Evolutionary conservation across 192 early-diverging fungal genomes (phyloP).

Genomic region (Gryganskiella cystojenkinii): DNA sequence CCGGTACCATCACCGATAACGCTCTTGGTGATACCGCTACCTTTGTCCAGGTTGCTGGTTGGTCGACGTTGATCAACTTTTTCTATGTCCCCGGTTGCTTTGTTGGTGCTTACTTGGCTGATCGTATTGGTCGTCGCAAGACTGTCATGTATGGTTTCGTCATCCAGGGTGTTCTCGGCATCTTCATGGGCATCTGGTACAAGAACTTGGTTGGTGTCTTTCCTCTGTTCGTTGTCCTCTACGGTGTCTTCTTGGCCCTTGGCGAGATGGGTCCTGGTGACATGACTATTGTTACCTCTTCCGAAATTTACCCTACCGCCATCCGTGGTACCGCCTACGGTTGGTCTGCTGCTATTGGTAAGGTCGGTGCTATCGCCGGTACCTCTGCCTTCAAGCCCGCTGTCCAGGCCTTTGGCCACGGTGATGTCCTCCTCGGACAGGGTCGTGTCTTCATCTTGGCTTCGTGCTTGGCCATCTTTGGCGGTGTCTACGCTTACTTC

Average conservation of each 20-base stretch:
- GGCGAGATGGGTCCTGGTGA: constrained; percentile 60
- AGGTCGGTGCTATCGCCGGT: constrained; percentile 39
- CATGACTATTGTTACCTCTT: constrained; percentile 45
- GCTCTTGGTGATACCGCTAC: constrained; percentile 23
- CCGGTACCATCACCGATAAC: constrained; percentile 1
- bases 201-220: constrained; percentile 38
- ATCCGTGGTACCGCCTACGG: constrained; percentile 59
- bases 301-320: constrained; percentile 60
- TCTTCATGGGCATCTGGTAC: constrained; percentile 58
- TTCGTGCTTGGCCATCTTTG: constrained; percentile 52
- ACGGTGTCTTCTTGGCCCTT: constrained; percentile 60
- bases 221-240: constrained; percentile 60
- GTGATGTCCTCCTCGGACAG: constrained; percentile 38
- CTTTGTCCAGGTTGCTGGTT: constrained; percentile 50
- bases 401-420: constrained; percentile 27
- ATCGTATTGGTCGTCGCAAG: constrained; percentile 61
- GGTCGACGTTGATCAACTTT: constrained; percentile 57
- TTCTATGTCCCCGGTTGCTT: constrained; percentile 64
- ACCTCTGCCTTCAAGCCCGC: constrained; percentile 55
- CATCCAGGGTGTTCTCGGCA: constrained; percentile 53
- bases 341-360: constrained; percentile 52
- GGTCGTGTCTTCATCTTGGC: constrained; percentile 56
- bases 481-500: constrained; percentile 41
- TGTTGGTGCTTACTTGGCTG: constrained; percentile 55
- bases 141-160: constrained; percentile 62